Percentiles rank a stretch among this genome's conserved stretches.
Evolutionary conservation across 208 protist genomes (phyloP).

Genomic region (Trypanosoma caninum): DNA sequence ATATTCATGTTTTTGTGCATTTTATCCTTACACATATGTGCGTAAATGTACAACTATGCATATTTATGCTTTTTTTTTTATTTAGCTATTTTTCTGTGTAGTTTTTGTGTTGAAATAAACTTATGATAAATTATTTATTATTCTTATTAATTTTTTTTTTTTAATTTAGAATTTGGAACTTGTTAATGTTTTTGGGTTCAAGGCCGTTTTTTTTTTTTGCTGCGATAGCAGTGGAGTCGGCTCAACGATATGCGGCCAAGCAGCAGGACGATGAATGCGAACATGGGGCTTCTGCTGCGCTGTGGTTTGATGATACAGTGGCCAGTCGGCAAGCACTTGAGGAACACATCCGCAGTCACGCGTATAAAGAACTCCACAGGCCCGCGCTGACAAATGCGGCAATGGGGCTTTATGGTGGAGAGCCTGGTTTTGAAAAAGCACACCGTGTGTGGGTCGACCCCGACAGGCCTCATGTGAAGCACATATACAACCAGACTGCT

Average conservation of each 20-base stretch:
- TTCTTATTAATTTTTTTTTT: conserved; percentile 4
- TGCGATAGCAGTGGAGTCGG: conserved; percentile 20
- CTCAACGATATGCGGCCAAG: conserved; percentile 25
- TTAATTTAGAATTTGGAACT: conserved; percentile 6
- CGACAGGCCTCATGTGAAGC: conserved; percentile 87
- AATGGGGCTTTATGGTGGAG: conserved; percentile 88
- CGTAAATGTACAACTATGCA: too few relatives aligned
- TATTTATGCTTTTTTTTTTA: conserved; percentile 9
- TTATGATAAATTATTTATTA: conserved; percentile 10
- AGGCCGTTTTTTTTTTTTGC: conserved; percentile 7
- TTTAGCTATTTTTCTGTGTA: conserved; percentile 1
- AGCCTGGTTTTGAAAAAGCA: conserved; percentile 90
- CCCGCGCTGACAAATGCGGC: conserved; percentile 69
- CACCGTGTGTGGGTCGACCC: conserved; percentile 90
- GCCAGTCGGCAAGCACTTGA: conserved; percentile 31
- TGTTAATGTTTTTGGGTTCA: conserved; percentile 33
- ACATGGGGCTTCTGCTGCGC: conserved; percentile 23
- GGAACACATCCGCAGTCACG: conserved; percentile 57
- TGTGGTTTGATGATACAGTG: conserved; percentile 82
- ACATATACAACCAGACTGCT: conserved; percentile 84
- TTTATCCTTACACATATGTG: too few relatives aligned
- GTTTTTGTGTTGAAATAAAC: background rate
- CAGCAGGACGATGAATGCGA: background rate
- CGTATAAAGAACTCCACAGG: conserved; percentile 85
- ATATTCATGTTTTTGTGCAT: too few relatives aligned